Evolutionary conservation across 768 basidiomycete species (phyloP).

Genomic region (Lentinula raphanica): DNA sequence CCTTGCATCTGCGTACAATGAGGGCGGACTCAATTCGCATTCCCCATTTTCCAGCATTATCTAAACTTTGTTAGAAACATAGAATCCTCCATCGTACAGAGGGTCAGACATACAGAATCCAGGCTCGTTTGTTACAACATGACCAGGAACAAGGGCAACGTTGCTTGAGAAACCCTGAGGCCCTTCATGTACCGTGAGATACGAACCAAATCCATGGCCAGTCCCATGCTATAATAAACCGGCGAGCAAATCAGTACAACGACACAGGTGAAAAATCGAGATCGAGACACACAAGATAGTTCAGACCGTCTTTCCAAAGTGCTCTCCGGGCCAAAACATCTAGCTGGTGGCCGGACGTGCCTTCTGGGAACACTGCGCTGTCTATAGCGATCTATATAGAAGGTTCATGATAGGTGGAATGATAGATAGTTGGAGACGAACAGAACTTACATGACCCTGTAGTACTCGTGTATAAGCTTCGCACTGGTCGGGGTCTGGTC

Average conservation of each 20-base stretch:
- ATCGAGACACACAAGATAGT: constrained; percentile 56
- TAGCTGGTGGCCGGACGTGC: constrained; percentile 76
- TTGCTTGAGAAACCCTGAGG: constrained; percentile 71
- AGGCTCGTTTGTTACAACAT: constrained; percentile 92
- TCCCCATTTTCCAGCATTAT: constrained; percentile 78
- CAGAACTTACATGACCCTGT: constrained; percentile 82
- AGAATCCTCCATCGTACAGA: too few species aligned
- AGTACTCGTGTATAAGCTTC: constrained; percentile 93
- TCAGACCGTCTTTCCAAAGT: constrained; percentile 81
- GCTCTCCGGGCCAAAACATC: constrained; percentile 88
- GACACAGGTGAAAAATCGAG: neutral
- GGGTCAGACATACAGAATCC: constrained; percentile 68
- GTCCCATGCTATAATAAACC: constrained; percentile 66
- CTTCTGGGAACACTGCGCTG: constrained; percentile 83
- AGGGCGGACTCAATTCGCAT: constrained; percentile 90
- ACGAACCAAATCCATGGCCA: constrained; percentile 86
- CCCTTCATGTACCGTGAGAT: constrained; percentile 82
- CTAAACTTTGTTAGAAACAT: too few species aligned
- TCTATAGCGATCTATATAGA: constrained; percentile 78
- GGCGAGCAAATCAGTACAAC: constrained; percentile 8
- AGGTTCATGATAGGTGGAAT: constrained; percentile 16
- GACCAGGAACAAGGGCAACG: constrained; percentile 72
- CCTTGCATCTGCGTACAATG: constrained; percentile 41
- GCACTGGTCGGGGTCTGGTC: constrained; percentile 78
- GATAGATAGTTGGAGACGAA: constrained; percentile 9